A percentile compares a stretch with the other conserved stretches of the same genome.
These are phyloP conservation scores for Dorcoceras hygrometricum DNA, from an alignment of 257 asterid genomes.

Conservation along the genomic window DNA sequence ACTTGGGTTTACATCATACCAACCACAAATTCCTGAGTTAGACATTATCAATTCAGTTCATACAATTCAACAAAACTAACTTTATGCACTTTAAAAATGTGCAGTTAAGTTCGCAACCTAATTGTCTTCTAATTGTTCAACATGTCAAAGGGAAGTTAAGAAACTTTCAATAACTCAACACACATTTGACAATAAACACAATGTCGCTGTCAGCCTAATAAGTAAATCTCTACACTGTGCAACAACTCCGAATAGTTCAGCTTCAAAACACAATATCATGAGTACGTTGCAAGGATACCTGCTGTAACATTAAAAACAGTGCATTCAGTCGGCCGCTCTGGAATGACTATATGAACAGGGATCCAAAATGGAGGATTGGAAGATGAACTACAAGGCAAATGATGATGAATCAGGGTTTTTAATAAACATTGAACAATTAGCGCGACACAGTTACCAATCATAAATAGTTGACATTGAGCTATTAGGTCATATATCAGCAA, in stretches of 20 bases:
- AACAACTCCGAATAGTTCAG: constrained; percentile 1
- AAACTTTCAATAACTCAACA: background rate
- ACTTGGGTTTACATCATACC: background rate
- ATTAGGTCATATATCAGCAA: constrained; percentile 18
- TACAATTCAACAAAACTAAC: background rate
- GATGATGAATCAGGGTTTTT: constrained; percentile 22
- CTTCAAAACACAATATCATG: constrained; percentile 15
- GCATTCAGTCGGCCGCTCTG: constrained; percentile 97
- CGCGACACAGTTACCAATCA: constrained; percentile 8
- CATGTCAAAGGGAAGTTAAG: background rate
- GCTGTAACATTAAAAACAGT: constrained; percentile 93
- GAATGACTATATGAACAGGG: constrained; percentile 91
- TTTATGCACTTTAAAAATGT: background rate
- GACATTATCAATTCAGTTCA: background rate
- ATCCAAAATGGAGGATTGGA: constrained; percentile 97
- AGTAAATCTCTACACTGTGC: constrained; percentile 4
- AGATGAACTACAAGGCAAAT: constrained; percentile 58
- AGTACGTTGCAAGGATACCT: constrained; percentile 51
- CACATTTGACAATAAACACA: background rate
- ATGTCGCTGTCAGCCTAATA: constrained; percentile 1
- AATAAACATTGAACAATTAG: constrained; percentile 15
- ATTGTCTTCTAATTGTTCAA: background rate
- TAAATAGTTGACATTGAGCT: constrained; percentile 1
- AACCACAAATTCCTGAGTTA: background rate
- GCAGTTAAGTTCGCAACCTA: background rate